Conservation (phyloP, 1,284 basidiomycete genomes). For the Rhizopogon parksii region DNA sequence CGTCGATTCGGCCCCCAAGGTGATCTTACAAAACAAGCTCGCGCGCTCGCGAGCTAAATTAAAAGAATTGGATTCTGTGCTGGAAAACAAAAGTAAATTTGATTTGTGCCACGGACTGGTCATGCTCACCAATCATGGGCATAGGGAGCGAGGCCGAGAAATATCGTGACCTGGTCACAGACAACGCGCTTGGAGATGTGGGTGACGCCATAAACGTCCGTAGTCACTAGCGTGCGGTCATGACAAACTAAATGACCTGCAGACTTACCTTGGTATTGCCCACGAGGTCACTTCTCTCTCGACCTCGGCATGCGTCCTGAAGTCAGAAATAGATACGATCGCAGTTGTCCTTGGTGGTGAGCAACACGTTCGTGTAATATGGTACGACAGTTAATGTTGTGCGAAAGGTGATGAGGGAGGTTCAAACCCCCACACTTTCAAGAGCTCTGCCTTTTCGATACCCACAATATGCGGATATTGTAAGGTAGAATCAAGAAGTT, state of each 20-base stretch:
- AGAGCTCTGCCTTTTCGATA: conserved; percentile 76
- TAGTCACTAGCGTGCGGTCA: conserved; percentile 7
- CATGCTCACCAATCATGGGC: conserved; percentile 5
- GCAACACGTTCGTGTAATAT: conserved; percentile 16
- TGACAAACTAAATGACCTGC: conserved; percentile 6
- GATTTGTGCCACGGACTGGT: conserved; percentile 1
- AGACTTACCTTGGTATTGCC: conserved; percentile 61
- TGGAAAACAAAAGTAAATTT: conserved; percentile 55
- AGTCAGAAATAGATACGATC: conserved; percentile 57
- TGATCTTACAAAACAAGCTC: conserved; percentile 75
- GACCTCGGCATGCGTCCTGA: conserved; percentile 47
- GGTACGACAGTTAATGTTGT: background rate
- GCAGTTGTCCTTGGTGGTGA: conserved; percentile 57
- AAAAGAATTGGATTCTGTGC: conserved; percentile 48
- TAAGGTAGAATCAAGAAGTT: conserved; percentile 41
- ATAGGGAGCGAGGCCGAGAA: conserved; percentile 55
- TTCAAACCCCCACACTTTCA: conserved; percentile 70
- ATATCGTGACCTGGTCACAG: conserved; percentile 40
- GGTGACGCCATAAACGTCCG: conserved; percentile 63
- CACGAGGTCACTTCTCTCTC: conserved; percentile 54
- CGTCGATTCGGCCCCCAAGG: conserved; percentile 60
- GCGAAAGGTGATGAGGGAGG: conserved; percentile 62
- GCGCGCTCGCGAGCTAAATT: conserved; percentile 50
- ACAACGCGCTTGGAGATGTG: conserved; percentile 48
- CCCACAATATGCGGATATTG: conserved; percentile 77